Evolutionary conservation across 331 rosid genomes (phyloP).

Genomic region (Cydonia oblonga): DNA sequence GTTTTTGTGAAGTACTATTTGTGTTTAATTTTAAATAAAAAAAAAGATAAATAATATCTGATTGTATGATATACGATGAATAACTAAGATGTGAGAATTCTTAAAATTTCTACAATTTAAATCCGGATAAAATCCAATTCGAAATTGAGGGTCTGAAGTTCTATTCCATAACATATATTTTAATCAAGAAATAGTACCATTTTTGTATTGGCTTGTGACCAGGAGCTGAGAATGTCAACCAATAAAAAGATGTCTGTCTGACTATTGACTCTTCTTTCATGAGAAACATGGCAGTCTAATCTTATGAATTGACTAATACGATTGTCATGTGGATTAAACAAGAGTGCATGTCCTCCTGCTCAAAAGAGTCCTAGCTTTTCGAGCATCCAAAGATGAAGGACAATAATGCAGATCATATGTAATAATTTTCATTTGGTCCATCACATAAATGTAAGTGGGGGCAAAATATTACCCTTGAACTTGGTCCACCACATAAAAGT

Average conservation of each 20-base stretch:
- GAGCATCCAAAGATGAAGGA: constrained; percentile 6
- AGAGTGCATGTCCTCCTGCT: neutral
- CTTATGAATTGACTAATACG: neutral
- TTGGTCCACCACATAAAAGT: no score
- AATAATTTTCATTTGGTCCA: neutral
- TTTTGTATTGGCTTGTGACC: neutral
- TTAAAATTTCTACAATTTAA: rapidly evolving
- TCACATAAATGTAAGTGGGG: neutral
- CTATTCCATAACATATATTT: neutral
- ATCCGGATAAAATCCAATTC: neutral
- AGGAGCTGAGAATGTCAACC: constrained; percentile 8
- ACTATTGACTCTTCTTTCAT: neutral
- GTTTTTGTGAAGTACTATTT: no score
- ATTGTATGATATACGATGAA: rapidly evolving
- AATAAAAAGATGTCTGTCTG: neutral
- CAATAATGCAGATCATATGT: neutral
- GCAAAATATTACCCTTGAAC: neutral
- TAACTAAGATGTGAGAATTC: rapidly evolving
- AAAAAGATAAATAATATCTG: rapidly evolving
- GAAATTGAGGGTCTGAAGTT: constrained; percentile 13
- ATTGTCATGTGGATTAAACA: neutral
- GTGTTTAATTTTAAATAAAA: no score
- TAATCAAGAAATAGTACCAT: neutral
- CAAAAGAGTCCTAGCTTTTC: constrained; percentile 13
- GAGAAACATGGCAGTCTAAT: neutral